Percentiles rank a stretch among this genome's conserved stretches.
Evolutionary conservation across 1,139 yeast species (phyloP).

Genomic region (Diutina catenulata): DNA sequence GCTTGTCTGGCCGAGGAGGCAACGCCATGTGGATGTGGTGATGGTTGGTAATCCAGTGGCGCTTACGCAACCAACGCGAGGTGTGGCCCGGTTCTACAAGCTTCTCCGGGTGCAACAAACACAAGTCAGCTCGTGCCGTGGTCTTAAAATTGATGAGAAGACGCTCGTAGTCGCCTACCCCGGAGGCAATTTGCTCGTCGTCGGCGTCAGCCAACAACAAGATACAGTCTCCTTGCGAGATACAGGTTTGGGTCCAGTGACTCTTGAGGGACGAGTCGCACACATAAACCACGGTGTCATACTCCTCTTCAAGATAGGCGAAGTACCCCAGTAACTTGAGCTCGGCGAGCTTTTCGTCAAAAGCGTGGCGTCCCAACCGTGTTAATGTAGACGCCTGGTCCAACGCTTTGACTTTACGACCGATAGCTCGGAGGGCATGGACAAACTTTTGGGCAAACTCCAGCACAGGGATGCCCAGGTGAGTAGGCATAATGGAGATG

Average conservation of each 20-base stretch:
- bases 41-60: constrained; percentile 88
- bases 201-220: constrained; percentile 59
- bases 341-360: constrained; percentile 69
- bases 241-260: constrained; percentile 86
- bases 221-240: constrained; percentile 90
- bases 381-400: constrained; percentile 74
- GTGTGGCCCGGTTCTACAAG: constrained; percentile 80
- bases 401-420: constrained; percentile 61
- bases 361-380: constrained; percentile 86
- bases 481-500: constrained; percentile 72
- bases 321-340: constrained; percentile 81
- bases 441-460: constrained; percentile 73
- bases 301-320: constrained; percentile 82
- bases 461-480: constrained; percentile 67
- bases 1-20: constrained; percentile 10
- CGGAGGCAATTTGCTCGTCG: constrained; percentile 48
- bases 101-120: constrained; percentile 74
- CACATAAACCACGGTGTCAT: constrained; percentile 75
- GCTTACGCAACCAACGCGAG: constrained; percentile 66
- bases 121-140: constrained; percentile 80
- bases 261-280: constrained; percentile 80
- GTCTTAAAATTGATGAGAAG: constrained; percentile 65
- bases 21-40: constrained; percentile 71
- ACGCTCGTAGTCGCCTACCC: constrained; percentile 78
- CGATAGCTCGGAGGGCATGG: constrained; percentile 58